phyloP scores from a whole-genome alignment of 768 basidiomycete genomes.

The Russula foetens region DNA sequence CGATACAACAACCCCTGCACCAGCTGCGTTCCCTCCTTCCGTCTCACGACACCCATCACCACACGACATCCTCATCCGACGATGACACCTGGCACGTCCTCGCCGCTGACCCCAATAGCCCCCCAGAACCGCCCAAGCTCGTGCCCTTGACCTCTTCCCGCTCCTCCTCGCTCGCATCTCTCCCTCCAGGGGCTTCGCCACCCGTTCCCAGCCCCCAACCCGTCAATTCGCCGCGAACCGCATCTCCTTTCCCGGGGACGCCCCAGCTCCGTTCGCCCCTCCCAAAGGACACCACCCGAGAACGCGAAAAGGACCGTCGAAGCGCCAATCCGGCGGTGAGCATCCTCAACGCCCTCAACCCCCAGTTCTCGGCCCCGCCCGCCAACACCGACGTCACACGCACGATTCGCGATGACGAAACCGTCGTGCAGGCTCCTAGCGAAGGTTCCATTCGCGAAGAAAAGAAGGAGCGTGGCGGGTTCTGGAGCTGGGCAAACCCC shows the following conservation, averaged over 20 bases:
- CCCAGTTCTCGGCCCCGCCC: slow-evolving; percentile 29
- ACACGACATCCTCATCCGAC: slow-evolving; percentile 22
- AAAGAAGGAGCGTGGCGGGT: slow-evolving; percentile 42
- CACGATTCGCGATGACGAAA: slow-evolving; percentile 28
- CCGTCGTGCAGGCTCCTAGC: slow-evolving; percentile 17
- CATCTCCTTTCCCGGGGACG: slow-evolving; percentile 5
- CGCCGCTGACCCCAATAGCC: slow-evolving; percentile 21
- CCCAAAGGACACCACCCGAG: slow-evolving; percentile 22
- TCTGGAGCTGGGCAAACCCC: slow-evolving; percentile 37
- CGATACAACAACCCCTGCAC: too few species aligned
- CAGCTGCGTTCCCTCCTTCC: slow-evolving; percentile 11
- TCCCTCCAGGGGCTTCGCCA: slow-evolving; percentile 38
- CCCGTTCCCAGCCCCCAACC: slow-evolving; percentile 28
- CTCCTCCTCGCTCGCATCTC: slow-evolving; percentile 43
- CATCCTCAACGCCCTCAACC: slow-evolving; percentile 57
- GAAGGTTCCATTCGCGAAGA: slow-evolving; percentile 27
- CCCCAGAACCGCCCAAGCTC: slow-evolving; percentile 17
- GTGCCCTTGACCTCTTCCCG: slow-evolving; percentile 32
- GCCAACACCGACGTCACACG: slow-evolving; percentile 17
- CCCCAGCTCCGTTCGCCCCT: slow-evolving; percentile 4
- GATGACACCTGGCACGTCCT: slow-evolving; percentile 43
- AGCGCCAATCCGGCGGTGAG: slow-evolving; percentile 35
- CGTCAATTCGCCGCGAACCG: slow-evolving; percentile 10
- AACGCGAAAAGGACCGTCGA: slow-evolving; percentile 25
- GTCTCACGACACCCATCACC: slow-evolving; percentile 23